Evolutionary conservation across 2,329 filamentous ascomycete species (phyloP), one percentile per base, ranked within the genome.

Genomic region (Byssothecium circinans): DNA sequence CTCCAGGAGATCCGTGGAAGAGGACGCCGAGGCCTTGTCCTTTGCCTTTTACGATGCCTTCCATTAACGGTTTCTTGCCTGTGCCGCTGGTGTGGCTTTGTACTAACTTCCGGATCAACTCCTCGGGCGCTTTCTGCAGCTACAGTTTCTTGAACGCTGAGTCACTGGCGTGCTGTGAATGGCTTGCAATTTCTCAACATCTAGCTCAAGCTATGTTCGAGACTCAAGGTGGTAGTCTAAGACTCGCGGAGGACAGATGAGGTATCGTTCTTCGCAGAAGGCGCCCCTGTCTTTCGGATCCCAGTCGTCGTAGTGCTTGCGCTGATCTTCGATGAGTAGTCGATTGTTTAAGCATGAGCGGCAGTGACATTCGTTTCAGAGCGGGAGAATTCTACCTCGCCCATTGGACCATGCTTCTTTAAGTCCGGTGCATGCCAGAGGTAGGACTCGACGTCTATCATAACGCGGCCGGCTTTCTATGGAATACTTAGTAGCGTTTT

Each of bases 1-100:
- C 41, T 8, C 52, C 52, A 12, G 52, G 46, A 25, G 29, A 33
- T 10, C 50, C 50, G n/a, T 52, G 46, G 3, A 52, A 12, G 8
- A 47, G 20, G 20, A 47, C 36, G 10, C 47, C 38, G 17, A 47
- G 41, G 7, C 44, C 44, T 27, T 47, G 34, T 7, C 43, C 48
- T 18, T 47, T 64, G 10, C 56, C 58, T 32, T 58, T 42, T 2
- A 64, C 53, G n/a, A 67, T 50, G 38, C 65, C 62, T 18, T 58
- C 49, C 36, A 57, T 56, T 3, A 41, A 35, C 12, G 39, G 25
- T 19, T 41, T 37, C 39, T 54, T 54, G 11, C 29, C 43, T n/a
- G 45, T 52, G 12, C 45, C 47, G 25, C 49, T 52, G 15, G 43
- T 45, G 19, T 54, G 49, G 41, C 45, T 40, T 39, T 47, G 29